Evolutionary conservation across 805 yeast species (phyloP).

Genomic region (Sugiyamaella boreocaroliniensis): DNA sequence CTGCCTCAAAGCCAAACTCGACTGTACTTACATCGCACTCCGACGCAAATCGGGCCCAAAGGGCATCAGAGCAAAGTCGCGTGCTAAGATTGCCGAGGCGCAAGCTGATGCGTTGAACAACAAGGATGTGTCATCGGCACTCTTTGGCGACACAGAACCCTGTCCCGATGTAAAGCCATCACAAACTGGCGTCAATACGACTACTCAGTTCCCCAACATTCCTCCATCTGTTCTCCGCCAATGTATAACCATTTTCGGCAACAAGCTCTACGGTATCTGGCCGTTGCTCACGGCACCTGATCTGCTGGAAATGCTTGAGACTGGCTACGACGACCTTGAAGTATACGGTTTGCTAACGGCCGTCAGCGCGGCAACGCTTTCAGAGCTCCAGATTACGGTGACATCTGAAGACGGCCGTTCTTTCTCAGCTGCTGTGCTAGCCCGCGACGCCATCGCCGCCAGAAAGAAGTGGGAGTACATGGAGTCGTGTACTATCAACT

Average conservation of each 20-base stretch:
- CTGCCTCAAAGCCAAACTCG: slow-evolving; percentile 9
- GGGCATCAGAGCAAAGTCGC: slow-evolving; percentile 5
- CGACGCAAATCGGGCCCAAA: slow-evolving; percentile 13
- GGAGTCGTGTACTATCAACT: slow-evolving; percentile 6
- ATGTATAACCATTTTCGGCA: slow-evolving; percentile 5
- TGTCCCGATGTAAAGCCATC: background rate
- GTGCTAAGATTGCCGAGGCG: slow-evolving; percentile 2
- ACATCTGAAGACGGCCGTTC: slow-evolving; percentile 1
- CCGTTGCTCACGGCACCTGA: slow-evolving; percentile 8
- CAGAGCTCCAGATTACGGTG: slow-evolving; percentile 8
- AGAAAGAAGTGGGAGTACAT: slow-evolving; percentile 5
- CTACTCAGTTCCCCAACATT: background rate
- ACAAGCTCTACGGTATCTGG: slow-evolving; percentile 14
- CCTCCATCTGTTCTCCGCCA: slow-evolving; percentile 1
- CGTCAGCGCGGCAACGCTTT: slow-evolving; percentile 11
- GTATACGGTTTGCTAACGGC: slow-evolving; percentile 7
- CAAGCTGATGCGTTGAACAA: slow-evolving; percentile 1
- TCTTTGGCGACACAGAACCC: background rate
- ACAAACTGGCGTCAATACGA: background rate
- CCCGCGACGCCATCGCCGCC: slow-evolving; percentile 6
- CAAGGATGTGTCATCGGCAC: background rate
- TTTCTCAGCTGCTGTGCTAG: slow-evolving; percentile 3
- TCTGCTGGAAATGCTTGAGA: slow-evolving; percentile 4
- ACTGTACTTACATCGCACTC: slow-evolving; percentile 9
- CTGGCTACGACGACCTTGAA: slow-evolving; percentile 2